Evolutionary conservation across 306 rosid genomes (phyloP).

Genomic region (Vigna trinervia): DNA sequence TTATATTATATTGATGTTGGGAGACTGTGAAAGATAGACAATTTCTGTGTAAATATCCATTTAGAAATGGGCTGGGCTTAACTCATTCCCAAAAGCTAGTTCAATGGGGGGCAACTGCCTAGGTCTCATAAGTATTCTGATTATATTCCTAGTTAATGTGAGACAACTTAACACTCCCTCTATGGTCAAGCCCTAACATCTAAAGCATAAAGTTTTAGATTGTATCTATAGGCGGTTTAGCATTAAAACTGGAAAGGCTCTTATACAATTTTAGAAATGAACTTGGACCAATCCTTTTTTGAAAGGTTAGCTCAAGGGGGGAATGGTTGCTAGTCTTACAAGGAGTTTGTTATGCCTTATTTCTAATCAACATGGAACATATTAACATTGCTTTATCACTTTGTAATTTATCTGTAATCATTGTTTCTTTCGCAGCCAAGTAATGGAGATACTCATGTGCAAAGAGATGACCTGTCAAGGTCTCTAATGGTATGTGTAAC

Average conservation of each 20-base stretch:
- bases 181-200: not conserved
- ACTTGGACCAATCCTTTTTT: not conserved
- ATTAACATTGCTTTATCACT: constrained; percentile 17
- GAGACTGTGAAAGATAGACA: constrained; percentile 23
- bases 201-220: not conserved
- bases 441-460: constrained; percentile 67
- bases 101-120: not conserved
- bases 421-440: constrained; percentile 57
- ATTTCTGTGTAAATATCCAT: constrained; percentile 15
- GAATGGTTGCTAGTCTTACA: not conserved
- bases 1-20: constrained; percentile 16
- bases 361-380: not conserved
- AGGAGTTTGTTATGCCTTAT: not conserved
- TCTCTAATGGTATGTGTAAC: constrained; percentile 80
- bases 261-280: not conserved
- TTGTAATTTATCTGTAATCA: constrained; percentile 42
- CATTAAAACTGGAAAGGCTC: not conserved
- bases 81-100: not conserved
- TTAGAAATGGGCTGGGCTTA: not conserved
- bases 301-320: not conserved
- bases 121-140: not conserved
- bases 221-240: not conserved
- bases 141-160: not conserved
- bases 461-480: constrained; percentile 79
- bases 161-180: not conserved